phyloP scores from a whole-genome alignment of 2,329 filamentous ascomycete species.

The Salinomyces thailandicus region DNA sequence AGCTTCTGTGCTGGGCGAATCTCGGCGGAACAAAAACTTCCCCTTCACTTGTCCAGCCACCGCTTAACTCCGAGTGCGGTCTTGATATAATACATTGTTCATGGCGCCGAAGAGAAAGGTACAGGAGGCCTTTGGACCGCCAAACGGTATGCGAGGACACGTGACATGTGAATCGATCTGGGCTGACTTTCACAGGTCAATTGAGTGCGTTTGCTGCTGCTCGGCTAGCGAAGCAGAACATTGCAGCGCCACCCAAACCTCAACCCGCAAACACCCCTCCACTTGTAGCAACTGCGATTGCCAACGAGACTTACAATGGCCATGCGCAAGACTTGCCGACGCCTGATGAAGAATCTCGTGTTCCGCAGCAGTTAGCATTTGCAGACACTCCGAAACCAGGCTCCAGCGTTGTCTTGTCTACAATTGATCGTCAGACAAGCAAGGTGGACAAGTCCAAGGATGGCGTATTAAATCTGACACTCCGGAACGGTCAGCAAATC shows the following conservation, averaged over 20 bases:
- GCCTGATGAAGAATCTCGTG: too few species aligned
- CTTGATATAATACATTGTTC: too few species aligned
- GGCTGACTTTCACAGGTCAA: conserved; percentile 9
- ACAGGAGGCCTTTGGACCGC: conserved; percentile 23
- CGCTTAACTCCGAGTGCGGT: too few species aligned
- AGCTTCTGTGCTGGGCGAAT: too few species aligned
- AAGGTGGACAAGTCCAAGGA: conserved; percentile 12
- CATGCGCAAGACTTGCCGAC: conserved; percentile 1
- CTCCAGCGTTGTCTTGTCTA: conserved; percentile 1
- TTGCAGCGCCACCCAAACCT: conserved; percentile 2
- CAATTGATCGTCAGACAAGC: background rate
- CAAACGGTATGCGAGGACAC: conserved; percentile 7
- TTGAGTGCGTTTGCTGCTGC: conserved; percentile 26
- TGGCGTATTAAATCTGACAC: conserved; percentile 9
- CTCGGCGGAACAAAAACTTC: too few species aligned
- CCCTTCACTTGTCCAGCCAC: too few species aligned
- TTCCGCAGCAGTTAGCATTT: too few species aligned
- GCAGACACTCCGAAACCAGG: too few species aligned
- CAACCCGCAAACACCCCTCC: background rate
- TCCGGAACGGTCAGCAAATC: conserved; percentile 25
- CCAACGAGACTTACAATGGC: conserved; percentile 14
- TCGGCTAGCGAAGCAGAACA: conserved; percentile 12
- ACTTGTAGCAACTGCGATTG: conserved; percentile 10
- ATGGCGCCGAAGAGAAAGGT: conserved; percentile 27
- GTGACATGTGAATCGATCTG: background rate